Evolutionary conservation across 257 asterid species (phyloP).

Genomic region (Coffea eugenioides): DNA sequence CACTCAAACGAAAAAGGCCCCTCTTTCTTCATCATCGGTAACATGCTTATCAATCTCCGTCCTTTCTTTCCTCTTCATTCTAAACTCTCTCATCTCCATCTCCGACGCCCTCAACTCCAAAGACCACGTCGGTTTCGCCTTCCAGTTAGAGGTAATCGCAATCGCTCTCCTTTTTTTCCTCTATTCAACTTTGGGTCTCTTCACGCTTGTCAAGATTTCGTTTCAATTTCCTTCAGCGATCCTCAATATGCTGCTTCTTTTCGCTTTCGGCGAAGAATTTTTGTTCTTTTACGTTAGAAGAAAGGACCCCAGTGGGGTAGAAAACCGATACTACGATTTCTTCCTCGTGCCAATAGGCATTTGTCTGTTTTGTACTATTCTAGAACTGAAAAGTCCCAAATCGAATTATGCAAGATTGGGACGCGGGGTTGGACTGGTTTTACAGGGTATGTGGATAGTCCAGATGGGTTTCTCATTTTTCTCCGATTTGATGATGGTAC

Average conservation of each 20-base stretch:
- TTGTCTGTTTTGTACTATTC: slow-evolving; percentile 69
- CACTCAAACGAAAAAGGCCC: slow-evolving; percentile 17
- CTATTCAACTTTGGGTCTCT: slow-evolving; percentile 60
- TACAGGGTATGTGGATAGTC: slow-evolving; percentile 85
- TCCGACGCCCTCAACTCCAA: slow-evolving; percentile 56
- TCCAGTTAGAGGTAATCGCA: slow-evolving; percentile 69
- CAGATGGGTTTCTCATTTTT: slow-evolving; percentile 93
- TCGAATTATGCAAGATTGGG: slow-evolving; percentile 54
- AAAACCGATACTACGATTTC: slow-evolving; percentile 78
- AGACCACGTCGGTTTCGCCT: slow-evolving; percentile 60
- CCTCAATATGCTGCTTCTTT: slow-evolving; percentile 51
- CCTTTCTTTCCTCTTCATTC: slow-evolving; percentile 51
- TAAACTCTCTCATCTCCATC: slow-evolving; percentile 63
- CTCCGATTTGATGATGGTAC: slow-evolving; percentile 52
- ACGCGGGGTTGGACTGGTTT: slow-evolving; percentile 70
- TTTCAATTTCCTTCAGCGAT: slow-evolving; percentile 45
- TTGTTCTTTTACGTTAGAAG: slow-evolving; percentile 61
- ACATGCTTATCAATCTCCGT: slow-evolving; percentile 51
- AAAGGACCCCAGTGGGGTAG: slow-evolving; percentile 84
- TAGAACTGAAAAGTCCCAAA: slow-evolving; percentile 58
- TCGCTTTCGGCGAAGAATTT: slow-evolving; percentile 85
- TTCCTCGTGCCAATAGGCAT: slow-evolving; percentile 66
- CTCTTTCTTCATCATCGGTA: slow-evolving; percentile 42
- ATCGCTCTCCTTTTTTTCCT: slow-evolving; percentile 56
- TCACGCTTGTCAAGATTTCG: slow-evolving; percentile 30